Conservation (phyloP, 139 green algal species). For the Trebouxia sp. region DNA sequence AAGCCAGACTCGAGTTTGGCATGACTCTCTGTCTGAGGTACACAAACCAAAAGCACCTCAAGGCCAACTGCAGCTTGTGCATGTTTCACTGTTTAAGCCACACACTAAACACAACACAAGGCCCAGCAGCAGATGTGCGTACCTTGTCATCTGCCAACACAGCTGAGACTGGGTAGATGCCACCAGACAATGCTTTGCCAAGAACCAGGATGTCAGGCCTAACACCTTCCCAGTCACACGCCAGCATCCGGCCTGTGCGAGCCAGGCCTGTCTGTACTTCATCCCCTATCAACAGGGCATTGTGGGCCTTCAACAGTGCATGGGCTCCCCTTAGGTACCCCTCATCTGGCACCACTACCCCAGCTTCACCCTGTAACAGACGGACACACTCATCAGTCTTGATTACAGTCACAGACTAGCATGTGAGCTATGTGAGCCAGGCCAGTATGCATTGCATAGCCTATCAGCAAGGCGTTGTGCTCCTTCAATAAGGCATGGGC, state of each 20-base stretch:
- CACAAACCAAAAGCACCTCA: background rate
- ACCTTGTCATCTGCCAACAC: conserved; percentile 86
- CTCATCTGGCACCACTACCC: conserved; percentile 86
- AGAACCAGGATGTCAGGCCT: conserved; percentile 93
- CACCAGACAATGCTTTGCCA: conserved; percentile 86
- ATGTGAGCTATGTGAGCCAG: no score
- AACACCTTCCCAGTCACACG: conserved; percentile 84
- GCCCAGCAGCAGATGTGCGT: no score
- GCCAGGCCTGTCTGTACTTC: conserved; percentile 79
- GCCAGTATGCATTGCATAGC: conserved; percentile 89
- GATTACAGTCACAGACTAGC: no score
- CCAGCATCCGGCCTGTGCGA: conserved; percentile 88
- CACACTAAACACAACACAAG: no score
- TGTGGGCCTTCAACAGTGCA: conserved; percentile 82
- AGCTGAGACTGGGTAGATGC: conserved; percentile 90
- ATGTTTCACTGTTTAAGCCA: background rate
- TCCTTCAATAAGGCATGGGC: conserved; percentile 77
- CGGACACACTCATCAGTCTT: no score
- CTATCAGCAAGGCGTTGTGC: conserved; percentile 92
- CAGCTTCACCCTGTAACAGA: conserved; percentile 83
- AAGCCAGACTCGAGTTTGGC: no score
- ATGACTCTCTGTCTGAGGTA: background rate
- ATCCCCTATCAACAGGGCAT: conserved; percentile 69
- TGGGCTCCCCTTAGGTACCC: conserved; percentile 83
- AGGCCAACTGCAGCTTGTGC: background rate